phyloP scores from a whole-genome alignment of 2,329 filamentous ascomycete species.

The Tolypocladium inflatum region DNA sequence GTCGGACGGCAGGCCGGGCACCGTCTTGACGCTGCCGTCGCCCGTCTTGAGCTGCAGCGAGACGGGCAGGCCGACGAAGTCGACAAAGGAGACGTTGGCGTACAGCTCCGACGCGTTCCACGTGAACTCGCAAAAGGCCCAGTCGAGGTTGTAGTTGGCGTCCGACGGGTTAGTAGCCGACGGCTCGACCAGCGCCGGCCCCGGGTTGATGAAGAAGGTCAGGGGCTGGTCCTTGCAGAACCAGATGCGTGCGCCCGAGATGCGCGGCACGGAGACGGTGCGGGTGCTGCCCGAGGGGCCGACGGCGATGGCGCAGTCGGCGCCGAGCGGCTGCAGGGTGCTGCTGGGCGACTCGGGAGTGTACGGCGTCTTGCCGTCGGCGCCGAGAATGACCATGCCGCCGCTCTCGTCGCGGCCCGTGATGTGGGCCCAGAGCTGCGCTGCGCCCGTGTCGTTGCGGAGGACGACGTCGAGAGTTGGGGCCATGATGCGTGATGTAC shows the following conservation, averaged over 20 bases:
- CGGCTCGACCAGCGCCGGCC: conserved; percentile 65
- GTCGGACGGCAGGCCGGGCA: conserved; percentile 37
- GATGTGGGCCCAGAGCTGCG: conserved; percentile 54
- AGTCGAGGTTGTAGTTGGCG: conserved; percentile 49
- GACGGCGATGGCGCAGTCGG: conserved; percentile 54
- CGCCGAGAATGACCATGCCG: conserved; percentile 49
- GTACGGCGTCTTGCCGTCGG: conserved; percentile 58
- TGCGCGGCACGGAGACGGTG: conserved; percentile 56
- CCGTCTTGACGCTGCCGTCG: conserved; percentile 31
- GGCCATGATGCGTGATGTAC: conserved; percentile 4
- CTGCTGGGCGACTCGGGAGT: conserved; percentile 49
- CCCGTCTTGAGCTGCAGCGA: conserved; percentile 42
- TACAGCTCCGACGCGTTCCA: conserved; percentile 53
- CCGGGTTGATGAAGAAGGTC: conserved; percentile 62
- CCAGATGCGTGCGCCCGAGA: conserved; percentile 65
- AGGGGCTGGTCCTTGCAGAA: conserved; percentile 52
- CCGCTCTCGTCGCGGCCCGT: conserved; percentile 53
- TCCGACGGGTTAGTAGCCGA: conserved; percentile 58
- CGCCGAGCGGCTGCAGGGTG: conserved; percentile 39
- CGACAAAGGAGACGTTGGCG: conserved; percentile 64
- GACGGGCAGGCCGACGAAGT: conserved; percentile 62
- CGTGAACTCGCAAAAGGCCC: conserved; percentile 63
- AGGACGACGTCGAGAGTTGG: conserved; percentile 46
- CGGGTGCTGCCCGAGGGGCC: conserved; percentile 50
- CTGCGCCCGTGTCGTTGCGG: conserved; percentile 54